Evolutionary conservation across 371 early-diverging fungal species (phyloP), one percentile per base, ranked within the genome.

Genomic region (Rhizopus sp.): DNA sequence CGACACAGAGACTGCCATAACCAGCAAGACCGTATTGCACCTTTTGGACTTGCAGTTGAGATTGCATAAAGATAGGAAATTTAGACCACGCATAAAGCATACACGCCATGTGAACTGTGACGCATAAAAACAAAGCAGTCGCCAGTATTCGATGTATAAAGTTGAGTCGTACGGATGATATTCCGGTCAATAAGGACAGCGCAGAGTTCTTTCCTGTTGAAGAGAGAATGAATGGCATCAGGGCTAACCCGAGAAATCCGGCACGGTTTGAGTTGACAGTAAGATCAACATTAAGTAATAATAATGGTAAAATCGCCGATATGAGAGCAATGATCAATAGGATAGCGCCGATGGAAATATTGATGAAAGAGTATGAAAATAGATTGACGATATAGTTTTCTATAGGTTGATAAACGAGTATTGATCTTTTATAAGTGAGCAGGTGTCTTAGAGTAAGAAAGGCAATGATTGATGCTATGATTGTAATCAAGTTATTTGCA

Each of bases 151-250:
- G 81, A 47, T 85, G 85, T 29, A 78, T 50, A 35, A 70, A 73
- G 34, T 83, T 85, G 55, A 85, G 59, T 15, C 75, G 70, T 15
- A 75, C 68, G 31, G 72, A 69, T 1, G 85, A 83, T 2, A 85
- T 80, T 5, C 85, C 85, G 2, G 81, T 85, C 32, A 85, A 35
- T 0, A 69, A 51, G 0, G 68, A 67, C 31, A 85, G 41, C 3
- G 81, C 73, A 6, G 85, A 83, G 72, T 78, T 74, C 54, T 85
- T 85, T 46, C 83, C 83, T 0, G 85, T 75, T 2, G 82, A 80
- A 1, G 80, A 81, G 42, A 85, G 66, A 10, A 82, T 42, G 57
- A 85, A 85, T 0, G 85, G 83, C 5, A 85, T 78, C 31, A 78
- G 65, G 12, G 82, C 57, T 0, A 85, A 65, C 0, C 63, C 73